These are phyloP conservation scores for Globisporangium echinulatum DNA, from an alignment of 352 stramenopile genomes.

Conservation along the genomic window DNA sequence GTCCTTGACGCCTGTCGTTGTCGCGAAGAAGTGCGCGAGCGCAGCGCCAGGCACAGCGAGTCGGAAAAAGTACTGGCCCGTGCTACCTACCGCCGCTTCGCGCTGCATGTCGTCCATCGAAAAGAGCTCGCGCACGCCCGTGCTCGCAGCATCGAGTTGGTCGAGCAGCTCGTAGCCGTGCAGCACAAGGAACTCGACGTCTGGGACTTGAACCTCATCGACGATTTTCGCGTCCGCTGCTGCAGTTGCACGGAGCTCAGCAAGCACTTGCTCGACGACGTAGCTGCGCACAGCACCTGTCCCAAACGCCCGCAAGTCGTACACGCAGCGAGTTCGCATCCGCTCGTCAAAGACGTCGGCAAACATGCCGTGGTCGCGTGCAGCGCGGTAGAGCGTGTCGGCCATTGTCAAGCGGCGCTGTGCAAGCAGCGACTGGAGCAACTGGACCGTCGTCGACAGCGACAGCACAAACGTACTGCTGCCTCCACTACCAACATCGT, in stretches of 20 bases:
- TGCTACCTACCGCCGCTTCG: constrained; percentile 21
- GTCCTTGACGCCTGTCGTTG: constrained; percentile 25
- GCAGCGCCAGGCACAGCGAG: constrained; percentile 33
- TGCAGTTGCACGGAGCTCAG: constrained; percentile 38
- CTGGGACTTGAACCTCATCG: constrained; percentile 31
- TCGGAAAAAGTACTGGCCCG: constrained; percentile 54
- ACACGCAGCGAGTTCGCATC: constrained; percentile 31
- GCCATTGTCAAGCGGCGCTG: constrained; percentile 62
- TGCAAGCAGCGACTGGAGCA: constrained; percentile 65
- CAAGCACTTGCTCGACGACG: constrained; percentile 51
- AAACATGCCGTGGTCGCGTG: constrained; percentile 44
- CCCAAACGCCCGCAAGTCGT: constrained; percentile 58
- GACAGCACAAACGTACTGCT: constrained; percentile 41
- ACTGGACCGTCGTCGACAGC: constrained; percentile 47
- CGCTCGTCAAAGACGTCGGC: constrained; percentile 42
- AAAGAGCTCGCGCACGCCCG: constrained; percentile 61
- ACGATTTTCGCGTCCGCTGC: constrained; percentile 22
- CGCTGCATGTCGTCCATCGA: constrained; percentile 82
- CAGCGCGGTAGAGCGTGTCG: constrained; percentile 56
- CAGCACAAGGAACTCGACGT: constrained; percentile 63
- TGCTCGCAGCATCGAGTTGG: constrained; percentile 65
- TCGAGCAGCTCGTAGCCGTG: constrained; percentile 77
- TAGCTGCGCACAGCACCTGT: constrained; percentile 57
- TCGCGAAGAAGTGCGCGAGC: constrained; percentile 57
- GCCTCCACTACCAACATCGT: no score